A percentile compares a stretch with the other conserved stretches of the same genome.
Evolutionary conservation across 2,329 filamentous ascomycete genomes (phyloP).

Genomic region (Metarhizium robertsii): DNA sequence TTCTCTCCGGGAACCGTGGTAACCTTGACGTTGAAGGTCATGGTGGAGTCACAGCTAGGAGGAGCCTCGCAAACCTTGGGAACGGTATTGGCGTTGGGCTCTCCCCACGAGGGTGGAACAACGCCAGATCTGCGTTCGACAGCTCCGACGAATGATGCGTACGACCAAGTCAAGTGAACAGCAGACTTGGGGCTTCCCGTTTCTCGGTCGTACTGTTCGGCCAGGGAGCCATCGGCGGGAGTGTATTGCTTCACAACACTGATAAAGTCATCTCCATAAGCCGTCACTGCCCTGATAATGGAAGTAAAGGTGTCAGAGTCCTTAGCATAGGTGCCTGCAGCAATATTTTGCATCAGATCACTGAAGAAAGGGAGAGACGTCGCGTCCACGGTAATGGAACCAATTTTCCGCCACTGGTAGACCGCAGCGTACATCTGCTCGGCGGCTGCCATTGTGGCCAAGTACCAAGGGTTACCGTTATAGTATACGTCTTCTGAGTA

Average conservation of each 20-base stretch:
- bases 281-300: constrained; percentile 46
- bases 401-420: constrained; percentile 57
- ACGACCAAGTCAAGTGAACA: constrained; percentile 62
- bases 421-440: constrained; percentile 73
- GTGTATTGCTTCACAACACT: constrained; percentile 53
- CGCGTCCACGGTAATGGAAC: constrained; percentile 54
- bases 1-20: constrained; percentile 9
- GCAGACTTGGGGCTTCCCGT: constrained; percentile 48
- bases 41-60: constrained; percentile 14
- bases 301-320: constrained; percentile 37
- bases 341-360: constrained; percentile 48
- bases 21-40: constrained; percentile 12
- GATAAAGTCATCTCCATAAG: constrained; percentile 52
- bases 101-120: constrained; percentile 45
- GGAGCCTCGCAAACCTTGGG: constrained; percentile 12
- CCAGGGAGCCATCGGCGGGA: constrained; percentile 48
- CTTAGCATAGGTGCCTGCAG: constrained; percentile 52
- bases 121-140: constrained; percentile 42
- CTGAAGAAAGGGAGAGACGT: constrained; percentile 64
- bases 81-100: constrained; percentile 10
- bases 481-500: constrained; percentile 69
- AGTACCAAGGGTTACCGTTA: constrained; percentile 74
- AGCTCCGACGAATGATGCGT: constrained; percentile 55
- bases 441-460: constrained; percentile 66
- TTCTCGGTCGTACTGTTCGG: constrained; percentile 53